Percentiles rank a stretch among this genome's conserved stretches.
Evolutionary conservation across 1,139 yeast species (phyloP).

Genomic region (Candida dubliniensis): DNA sequence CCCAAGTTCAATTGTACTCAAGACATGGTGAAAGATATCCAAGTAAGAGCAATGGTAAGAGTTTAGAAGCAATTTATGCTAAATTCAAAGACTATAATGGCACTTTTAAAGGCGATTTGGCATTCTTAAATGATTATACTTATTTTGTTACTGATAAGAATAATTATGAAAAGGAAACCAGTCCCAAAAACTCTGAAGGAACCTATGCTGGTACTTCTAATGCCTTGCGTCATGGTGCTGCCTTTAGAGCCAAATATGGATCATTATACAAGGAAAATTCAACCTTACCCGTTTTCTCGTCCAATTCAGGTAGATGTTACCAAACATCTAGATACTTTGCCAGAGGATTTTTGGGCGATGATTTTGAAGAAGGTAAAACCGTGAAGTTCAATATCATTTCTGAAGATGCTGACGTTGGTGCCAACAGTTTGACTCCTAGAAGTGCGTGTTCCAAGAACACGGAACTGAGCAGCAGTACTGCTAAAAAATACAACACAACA

Average conservation of each 20-base stretch:
- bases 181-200: conserved; percentile 27
- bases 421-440: conserved; percentile 38
- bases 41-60: conserved; percentile 27
- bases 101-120: conserved; percentile 31
- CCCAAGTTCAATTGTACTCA: conserved; percentile 62
- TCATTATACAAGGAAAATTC: conserved; percentile 22
- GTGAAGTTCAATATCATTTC: conserved; percentile 25
- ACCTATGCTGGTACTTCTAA: conserved; percentile 32
- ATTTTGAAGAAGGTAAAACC: conserved; percentile 19
- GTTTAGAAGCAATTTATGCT: conserved; percentile 18
- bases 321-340: conserved; percentile 34
- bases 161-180: conserved; percentile 33
- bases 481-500: conserved; percentile 12
- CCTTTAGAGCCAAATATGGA: conserved; percentile 34
- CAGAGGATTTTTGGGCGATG: conserved; percentile 34
- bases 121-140: conserved; percentile 33
- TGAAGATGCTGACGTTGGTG: conserved; percentile 30
- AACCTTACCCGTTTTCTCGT: conserved; percentile 33
- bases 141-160: conserved; percentile 29
- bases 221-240: conserved; percentile 36
- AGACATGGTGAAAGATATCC: conserved; percentile 83
- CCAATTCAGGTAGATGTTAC: conserved; percentile 32
- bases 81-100: conserved; percentile 24
- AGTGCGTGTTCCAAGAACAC: conserved; percentile 21
- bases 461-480: conserved; percentile 18